Conservation (phyloP, 371 early-diverging fungal species). For the Quaeritorhiza haematococci region DNA sequence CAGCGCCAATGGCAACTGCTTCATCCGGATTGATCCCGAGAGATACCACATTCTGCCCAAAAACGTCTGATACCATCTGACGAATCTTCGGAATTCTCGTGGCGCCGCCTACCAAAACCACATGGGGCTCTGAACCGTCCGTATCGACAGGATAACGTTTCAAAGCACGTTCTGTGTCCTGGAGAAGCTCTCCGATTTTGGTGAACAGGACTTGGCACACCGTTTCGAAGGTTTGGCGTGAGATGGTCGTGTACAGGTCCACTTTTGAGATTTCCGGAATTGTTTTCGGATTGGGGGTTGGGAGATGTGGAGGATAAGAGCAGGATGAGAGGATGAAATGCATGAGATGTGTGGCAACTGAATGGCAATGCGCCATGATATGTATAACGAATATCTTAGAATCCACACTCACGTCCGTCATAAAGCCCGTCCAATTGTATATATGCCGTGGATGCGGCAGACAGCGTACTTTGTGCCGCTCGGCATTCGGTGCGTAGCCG, state of each 20-base stretch:
- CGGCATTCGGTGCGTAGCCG: not conserved
- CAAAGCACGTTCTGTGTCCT: not conserved
- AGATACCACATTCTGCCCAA: slow-evolving; percentile 79
- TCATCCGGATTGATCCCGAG: slow-evolving; percentile 98
- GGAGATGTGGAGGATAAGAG: too few species aligned
- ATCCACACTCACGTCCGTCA: slow-evolving; percentile 70
- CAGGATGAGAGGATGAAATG: too few species aligned
- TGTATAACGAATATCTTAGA: not conserved
- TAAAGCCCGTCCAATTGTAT: slow-evolving; percentile 93
- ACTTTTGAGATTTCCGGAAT: too few species aligned
- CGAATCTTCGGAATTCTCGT: slow-evolving; percentile 96
- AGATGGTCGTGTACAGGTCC: not conserved
- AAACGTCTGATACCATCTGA: slow-evolving; percentile 83
- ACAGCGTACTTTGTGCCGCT: slow-evolving; percentile 85
- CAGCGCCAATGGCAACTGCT: slow-evolving; percentile 98
- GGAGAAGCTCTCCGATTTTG: too few species aligned
- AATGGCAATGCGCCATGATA: too few species aligned
- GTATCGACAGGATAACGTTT: not conserved
- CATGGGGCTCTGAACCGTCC: slow-evolving; percentile 49
- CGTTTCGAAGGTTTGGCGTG: not conserved
- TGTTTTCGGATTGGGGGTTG: too few species aligned
- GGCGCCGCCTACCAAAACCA: slow-evolving; percentile 99
- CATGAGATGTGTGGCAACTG: too few species aligned
- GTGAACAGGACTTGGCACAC: not conserved
- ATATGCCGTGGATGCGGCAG: slow-evolving; percentile 31